Base-by-base conservation (phyloP, 192 early-diverging fungal species). In the Backusella parvicylindrica region DNA sequence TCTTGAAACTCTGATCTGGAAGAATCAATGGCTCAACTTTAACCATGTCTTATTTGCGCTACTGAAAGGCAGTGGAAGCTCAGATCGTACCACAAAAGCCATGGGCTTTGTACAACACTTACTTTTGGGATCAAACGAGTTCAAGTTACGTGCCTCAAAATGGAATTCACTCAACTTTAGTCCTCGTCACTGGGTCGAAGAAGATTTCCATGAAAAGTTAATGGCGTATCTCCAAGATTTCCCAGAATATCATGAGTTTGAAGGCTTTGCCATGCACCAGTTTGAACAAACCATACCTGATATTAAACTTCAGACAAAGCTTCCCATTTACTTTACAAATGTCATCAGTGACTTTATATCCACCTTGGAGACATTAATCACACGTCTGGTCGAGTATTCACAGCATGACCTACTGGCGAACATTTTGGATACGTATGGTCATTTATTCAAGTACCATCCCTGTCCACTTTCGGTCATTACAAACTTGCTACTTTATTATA, bases 191-290 rank as follows among this genome's bases (percentile, higher is more conserved):
- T 94, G 93, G 93, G 84, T 86, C 18, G 93, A 94, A 78, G 85
- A 89, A 75, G 81, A 83, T n/a, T 87, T 89, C 33, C 87, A 89
- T 79, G 81, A 84, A 41, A 92, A 92, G 69, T 75, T 92, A 28
- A 82, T 84, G 63, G 80, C 80, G 31, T 94, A 92, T 69, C 73
- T 92, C 37, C 73, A 85, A 21, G 81, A 83, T 12, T 94, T 87
- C 73, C 93, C 92, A 16, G 93, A 94, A 76, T 92, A 86, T 76
- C 90, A 89, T 76, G 88, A 91, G 77, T 90, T 90, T 76, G 93
- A 94, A 66, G 91, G 89, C 1, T 86, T 84, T 70, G 86, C 89
- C 38, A 86, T 87, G 71, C 37, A 64, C 9, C 70, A 64, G 13
- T 79, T 79, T 56, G 85, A 79, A 36, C 66, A 75, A 15, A 30